Conservation (phyloP, 2,329 filamentous ascomycete species). For the Trematosphaeria pertusa region DNA sequence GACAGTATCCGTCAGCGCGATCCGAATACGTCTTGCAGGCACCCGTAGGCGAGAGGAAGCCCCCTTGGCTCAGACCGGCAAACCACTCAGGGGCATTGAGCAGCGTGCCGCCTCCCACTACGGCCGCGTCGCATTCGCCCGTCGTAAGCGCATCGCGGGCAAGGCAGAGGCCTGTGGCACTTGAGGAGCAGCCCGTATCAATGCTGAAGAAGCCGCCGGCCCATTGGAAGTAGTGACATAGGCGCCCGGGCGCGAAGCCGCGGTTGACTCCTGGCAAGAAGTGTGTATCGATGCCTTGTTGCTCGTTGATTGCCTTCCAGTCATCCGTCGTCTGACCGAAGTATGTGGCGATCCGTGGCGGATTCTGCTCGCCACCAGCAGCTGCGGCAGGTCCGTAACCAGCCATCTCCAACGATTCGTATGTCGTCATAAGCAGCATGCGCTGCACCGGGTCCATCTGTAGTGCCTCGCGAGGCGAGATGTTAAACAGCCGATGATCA, state of each 20-base stretch:
- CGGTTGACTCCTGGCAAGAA: constrained; percentile 59
- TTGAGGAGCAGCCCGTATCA: constrained; percentile 42
- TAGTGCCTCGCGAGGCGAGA: constrained; percentile 27
- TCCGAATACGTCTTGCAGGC: constrained; percentile 31
- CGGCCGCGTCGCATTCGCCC: constrained; percentile 24
- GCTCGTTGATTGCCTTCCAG: constrained; percentile 8
- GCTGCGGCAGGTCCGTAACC: constrained; percentile 7
- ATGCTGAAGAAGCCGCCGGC: constrained; percentile 49
- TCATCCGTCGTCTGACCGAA: constrained; percentile 40
- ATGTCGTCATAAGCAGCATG: constrained; percentile 18
- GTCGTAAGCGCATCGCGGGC: constrained; percentile 30
- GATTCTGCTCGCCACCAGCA: not conserved
- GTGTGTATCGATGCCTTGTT: constrained; percentile 41
- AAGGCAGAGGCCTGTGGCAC: constrained; percentile 26
- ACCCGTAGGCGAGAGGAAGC: constrained; percentile 24
- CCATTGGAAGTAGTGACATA: constrained; percentile 38
- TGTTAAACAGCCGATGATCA: constrained; percentile 28
- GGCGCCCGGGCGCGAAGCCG: constrained; percentile 57
- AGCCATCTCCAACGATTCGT: constrained; percentile 28
- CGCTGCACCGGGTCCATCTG: constrained; percentile 29
- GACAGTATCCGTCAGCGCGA: constrained; percentile 43
- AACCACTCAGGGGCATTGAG: constrained; percentile 47
- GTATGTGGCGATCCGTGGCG: constrained; percentile 31
- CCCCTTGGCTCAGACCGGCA: constrained; percentile 33
- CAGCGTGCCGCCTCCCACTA: constrained; percentile 23